Evolutionary conservation across 179 eudicot genomes (phyloP).

Genomic region (Beta macrorhiza): DNA sequence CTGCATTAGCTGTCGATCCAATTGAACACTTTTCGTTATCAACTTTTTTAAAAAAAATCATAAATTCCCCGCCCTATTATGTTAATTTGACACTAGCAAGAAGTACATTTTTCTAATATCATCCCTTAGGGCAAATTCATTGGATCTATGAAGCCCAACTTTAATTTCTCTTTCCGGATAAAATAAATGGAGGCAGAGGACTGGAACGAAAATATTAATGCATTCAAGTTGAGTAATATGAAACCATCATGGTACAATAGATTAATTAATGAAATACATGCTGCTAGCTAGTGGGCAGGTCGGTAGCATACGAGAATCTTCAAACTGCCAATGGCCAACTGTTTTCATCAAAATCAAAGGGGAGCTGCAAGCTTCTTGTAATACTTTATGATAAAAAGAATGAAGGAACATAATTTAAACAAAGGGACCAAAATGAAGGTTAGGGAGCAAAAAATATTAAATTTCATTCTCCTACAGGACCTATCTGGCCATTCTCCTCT

Average conservation of each 20-base stretch:
- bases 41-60: too few relatives aligned
- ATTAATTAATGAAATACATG: not conserved
- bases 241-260: conserved; percentile 4
- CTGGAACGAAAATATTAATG: not conserved
- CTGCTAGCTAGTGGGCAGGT: too few relatives aligned
- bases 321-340: conserved; percentile 27
- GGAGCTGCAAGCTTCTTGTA: conserved; percentile 1
- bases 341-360: conserved; percentile 16
- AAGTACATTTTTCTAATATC: not conserved
- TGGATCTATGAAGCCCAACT: not conserved
- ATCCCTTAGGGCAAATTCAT: not conserved
- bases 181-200: not conserved
- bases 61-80: too few relatives aligned
- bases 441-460: too few relatives aligned
- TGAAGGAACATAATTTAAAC: too few relatives aligned
- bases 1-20: too few relatives aligned
- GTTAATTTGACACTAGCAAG: too few relatives aligned
- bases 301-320: not conserved
- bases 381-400: too few relatives aligned
- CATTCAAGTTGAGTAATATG: conserved; percentile 17
- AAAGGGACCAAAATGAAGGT: too few relatives aligned
- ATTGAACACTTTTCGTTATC: too few relatives aligned
- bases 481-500: not conserved
- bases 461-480: not conserved
- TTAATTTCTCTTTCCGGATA: not conserved